phyloP scores from a whole-genome alignment of 208 protist genomes.

The Trypanosoma rangeli region DNA sequence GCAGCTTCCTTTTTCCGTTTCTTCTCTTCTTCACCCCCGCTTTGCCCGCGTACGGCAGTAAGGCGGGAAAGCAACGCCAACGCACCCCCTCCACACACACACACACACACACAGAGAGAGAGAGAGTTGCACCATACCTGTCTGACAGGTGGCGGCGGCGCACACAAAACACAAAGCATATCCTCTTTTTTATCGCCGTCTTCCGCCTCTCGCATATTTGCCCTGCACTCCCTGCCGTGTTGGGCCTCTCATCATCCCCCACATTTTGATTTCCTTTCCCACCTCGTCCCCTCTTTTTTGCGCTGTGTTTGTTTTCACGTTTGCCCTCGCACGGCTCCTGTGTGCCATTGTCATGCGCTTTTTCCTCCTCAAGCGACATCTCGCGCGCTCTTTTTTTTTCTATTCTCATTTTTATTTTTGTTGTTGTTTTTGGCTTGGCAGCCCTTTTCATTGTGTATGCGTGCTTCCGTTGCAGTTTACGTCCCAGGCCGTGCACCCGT shows the following conservation, averaged over 20 bases:
- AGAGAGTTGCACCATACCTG: neutral
- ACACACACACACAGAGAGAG: neutral
- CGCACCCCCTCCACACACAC: neutral
- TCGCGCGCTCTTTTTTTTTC: neutral
- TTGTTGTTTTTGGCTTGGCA: neutral
- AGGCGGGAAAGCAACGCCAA: neutral
- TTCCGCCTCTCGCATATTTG: neutral
- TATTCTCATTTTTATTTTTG: neutral
- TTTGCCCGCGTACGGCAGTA: neutral
- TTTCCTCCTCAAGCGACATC: neutral
- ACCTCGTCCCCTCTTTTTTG: neutral
- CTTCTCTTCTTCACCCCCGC: slow-evolving; percentile 1
- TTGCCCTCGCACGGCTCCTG: too few species aligned
- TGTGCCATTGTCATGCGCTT: neutral
- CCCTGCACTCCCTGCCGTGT: neutral
- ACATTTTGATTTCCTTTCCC: too few species aligned
- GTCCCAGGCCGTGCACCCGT: too few species aligned
- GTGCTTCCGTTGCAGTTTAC: too few species aligned
- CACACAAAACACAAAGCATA: neutral
- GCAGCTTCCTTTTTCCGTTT: neutral
- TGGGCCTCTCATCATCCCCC: slow-evolving; percentile 5
- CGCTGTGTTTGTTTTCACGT: too few species aligned
- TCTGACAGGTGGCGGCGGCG: neutral
- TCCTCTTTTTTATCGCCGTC: neutral
- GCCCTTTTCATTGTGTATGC: too few species aligned